Conservation (phyloP, 140 eudicot species). For the Senecio squalidus region DNA sequence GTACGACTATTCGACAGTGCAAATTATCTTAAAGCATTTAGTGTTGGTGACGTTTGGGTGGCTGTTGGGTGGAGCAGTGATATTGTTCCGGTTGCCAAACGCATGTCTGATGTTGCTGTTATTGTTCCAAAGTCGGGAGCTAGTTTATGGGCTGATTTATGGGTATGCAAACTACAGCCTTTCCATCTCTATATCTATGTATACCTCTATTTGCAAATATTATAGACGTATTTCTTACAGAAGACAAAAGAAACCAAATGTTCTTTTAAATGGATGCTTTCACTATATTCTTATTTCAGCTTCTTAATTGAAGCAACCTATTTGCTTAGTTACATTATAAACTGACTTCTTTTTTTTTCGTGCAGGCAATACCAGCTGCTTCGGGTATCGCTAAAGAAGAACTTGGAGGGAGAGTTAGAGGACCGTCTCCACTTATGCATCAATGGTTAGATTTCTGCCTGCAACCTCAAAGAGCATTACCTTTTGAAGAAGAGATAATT, state of each 20-base stretch:
- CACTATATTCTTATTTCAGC: too few species aligned
- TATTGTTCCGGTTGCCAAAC: conserved; percentile 83
- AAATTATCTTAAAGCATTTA: conserved; percentile 83
- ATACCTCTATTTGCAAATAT: neutral
- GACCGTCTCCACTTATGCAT: conserved; percentile 84
- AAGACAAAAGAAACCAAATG: neutral
- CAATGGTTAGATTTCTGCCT: conserved; percentile 92
- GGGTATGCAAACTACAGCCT: conserved; percentile 55
- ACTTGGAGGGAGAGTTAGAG: conserved; percentile 77
- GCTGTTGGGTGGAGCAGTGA: conserved; percentile 99
- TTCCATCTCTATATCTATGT: neutral
- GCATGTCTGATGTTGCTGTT: conserved; percentile 74
- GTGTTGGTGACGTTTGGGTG: conserved; percentile 84
- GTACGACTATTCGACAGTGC: conserved; percentile 83
- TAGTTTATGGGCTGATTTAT: conserved; percentile 95
- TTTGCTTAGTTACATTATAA: neutral
- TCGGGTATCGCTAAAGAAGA: conserved; percentile 37
- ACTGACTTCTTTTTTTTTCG: neutral
- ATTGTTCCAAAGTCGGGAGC: conserved; percentile 94
- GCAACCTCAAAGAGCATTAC: conserved; percentile 60
- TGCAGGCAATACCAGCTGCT: conserved; percentile 80
- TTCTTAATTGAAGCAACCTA: neutral
- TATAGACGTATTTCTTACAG: neutral
- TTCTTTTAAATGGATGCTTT: too few species aligned
- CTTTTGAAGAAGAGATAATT: conserved; percentile 66